These are phyloP conservation scores for Cryphonectria parasitica DNA, from an alignment of 2,329 filamentous ascomycete genomes.

Conservation along the genomic window DNA sequence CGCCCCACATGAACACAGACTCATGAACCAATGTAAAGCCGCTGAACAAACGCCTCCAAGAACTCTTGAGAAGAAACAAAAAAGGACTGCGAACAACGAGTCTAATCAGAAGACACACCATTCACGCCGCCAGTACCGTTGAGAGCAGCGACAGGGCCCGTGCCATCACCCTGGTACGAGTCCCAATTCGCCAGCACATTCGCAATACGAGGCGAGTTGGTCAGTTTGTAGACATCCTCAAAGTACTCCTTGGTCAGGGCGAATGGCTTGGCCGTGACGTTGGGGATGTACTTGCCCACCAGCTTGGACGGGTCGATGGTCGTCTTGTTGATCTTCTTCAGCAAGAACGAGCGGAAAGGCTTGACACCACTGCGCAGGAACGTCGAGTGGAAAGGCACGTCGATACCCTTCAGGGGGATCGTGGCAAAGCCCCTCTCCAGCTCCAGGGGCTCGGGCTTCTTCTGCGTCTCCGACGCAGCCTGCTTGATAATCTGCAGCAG, in stretches of 20 bases:
- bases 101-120: constrained; percentile 23
- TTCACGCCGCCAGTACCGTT: constrained; percentile 21
- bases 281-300: constrained; percentile 98
- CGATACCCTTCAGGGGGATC: constrained; percentile 94
- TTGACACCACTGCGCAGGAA: constrained; percentile 98
- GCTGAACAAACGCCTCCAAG: background rate
- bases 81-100: background rate
- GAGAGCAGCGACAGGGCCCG: constrained; percentile 30
- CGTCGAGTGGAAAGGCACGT: constrained; percentile 98
- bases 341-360: constrained; percentile 95
- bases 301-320: constrained; percentile 97
- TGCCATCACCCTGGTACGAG: constrained; percentile 63
- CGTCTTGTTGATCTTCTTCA: constrained; percentile 99
- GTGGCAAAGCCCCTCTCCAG: constrained; percentile 95
- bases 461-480: constrained; percentile 82
- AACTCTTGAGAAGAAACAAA: background rate
- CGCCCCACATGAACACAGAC: constrained; percentile 9
- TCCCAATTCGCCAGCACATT: constrained; percentile 87
- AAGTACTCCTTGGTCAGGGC: constrained; percentile 98
- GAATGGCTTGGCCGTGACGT: constrained; percentile 95
- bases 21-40: constrained; percentile 13
- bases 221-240: constrained; percentile 95
- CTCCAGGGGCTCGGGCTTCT: constrained; percentile 85
- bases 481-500: constrained; percentile 89
- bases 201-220: constrained; percentile 79